Evolutionary conservation across 164 flowering plant genomes (phyloP), one percentile per base, ranked within the genome.

Genomic region (Pachysandra terminalis): DNA sequence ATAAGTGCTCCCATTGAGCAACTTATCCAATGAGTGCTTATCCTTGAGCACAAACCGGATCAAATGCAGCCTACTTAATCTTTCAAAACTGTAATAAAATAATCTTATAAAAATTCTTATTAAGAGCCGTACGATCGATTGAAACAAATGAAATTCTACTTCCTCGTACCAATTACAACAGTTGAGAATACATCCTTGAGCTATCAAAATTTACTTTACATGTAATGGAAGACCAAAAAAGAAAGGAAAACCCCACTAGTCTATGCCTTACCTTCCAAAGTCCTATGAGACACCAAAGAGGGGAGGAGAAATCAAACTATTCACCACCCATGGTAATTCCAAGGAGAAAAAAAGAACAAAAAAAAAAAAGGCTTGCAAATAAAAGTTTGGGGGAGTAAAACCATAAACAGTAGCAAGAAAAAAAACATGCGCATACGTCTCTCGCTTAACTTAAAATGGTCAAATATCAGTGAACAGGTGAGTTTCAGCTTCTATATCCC

Each of bases 171-270:
- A 77, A 73, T 75, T 80, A 82, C 87, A 84, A 82, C 85, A 81
- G 51, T 32, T 32, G 37, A n/a, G n/a, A 62, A 59, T 73, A 71
- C 78, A 78, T 66, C 61, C 55, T 63, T 74, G 75, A 61, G 75
- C 81, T 76, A 74, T 79, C 81, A 83, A 84, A 80, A 80, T 71
- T 81, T 73, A 83, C 79, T n/a, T 81, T 83, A 86, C 86, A 84
- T 78, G 75, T 68, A 81, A 81, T 59, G 24, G 73, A 77, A 48
- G 27, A 3, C 37, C 37, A 32, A 32, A 7, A 32, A 32, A 32
- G 5, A 32, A 70, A 75, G 59, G 49, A 40, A 79, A 79, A 63
- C 48, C 72, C 77, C 75, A 75, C 78, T 75, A 61, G 10, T 73
- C 73, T 75, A 63, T 56, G 71, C 74, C 82, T 82, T 79, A 81